These are phyloP conservation scores for Bacidia gigantensis DNA, from an alignment of 495 filamentous ascomycete genomes.

Conservation along the genomic window DNA sequence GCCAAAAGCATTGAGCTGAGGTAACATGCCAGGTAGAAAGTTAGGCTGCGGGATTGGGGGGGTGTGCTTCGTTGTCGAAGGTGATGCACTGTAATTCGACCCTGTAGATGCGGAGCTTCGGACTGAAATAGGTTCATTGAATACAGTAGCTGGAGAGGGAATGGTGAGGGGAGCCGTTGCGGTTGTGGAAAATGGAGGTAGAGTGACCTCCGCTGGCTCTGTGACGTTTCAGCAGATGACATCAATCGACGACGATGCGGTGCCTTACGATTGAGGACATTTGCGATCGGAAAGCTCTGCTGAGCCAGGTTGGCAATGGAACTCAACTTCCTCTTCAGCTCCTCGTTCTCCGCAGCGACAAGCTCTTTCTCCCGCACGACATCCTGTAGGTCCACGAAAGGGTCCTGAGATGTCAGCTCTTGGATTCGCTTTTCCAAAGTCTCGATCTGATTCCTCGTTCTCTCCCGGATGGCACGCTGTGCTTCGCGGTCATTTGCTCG, in stretches of 20 bases:
- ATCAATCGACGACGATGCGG: not conserved
- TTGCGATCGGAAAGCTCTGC: not conserved
- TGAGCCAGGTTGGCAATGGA: constrained; percentile 29
- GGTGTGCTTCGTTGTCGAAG: constrained; percentile 9
- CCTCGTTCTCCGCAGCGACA: constrained; percentile 54
- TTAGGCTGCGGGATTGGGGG: constrained; percentile 6
- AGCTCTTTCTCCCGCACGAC: constrained; percentile 55
- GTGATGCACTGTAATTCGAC: constrained; percentile 10
- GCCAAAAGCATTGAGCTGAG: constrained; percentile 19
- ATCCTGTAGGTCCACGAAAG: constrained; percentile 63
- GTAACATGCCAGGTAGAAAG: constrained; percentile 5
- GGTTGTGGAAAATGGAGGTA: not conserved
- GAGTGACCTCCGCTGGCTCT: not conserved
- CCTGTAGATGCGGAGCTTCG: constrained; percentile 10
- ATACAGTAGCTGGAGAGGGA: not conserved
- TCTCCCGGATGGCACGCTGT: constrained; percentile 69
- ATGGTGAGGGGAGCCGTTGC: not conserved
- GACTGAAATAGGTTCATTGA: not conserved
- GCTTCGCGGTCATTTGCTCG: constrained; percentile 82
- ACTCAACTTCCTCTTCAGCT: constrained; percentile 48
- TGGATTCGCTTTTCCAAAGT: constrained; percentile 55
- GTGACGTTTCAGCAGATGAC: not conserved
- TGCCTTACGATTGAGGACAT: constrained; percentile 15
- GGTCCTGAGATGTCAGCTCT: constrained; percentile 60
- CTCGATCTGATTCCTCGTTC: constrained; percentile 73